A percentile compares a stretch with the other conserved stretches of the same genome.
Conservation (phyloP, 2,329 filamentous ascomycete species). For the Dothistroma septosporum region DNA sequence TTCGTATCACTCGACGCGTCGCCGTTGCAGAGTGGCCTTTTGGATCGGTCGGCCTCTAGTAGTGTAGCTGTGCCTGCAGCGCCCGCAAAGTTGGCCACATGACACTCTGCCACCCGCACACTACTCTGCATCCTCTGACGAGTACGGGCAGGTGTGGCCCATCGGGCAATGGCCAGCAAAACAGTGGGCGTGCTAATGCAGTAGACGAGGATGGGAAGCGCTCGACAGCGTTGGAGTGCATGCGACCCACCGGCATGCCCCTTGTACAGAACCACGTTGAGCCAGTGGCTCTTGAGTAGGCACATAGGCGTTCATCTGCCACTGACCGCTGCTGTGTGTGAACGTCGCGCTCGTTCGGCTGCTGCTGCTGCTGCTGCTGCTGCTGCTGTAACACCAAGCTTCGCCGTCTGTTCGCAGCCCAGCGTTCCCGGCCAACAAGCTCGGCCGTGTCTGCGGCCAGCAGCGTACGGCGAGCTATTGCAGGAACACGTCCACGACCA, state of each 20-base stretch:
- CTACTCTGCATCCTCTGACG: not conserved
- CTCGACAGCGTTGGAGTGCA: not conserved
- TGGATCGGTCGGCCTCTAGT: not conserved
- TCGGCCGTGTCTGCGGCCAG: not conserved
- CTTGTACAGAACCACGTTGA: not conserved
- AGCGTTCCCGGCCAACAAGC: not conserved
- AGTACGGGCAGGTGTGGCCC: not conserved
- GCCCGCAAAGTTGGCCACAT: not conserved
- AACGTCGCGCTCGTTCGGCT: not conserved
- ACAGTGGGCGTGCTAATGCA: not conserved
- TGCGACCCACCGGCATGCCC: not conserved
- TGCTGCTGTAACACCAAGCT: not conserved
- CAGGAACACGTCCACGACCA: not conserved
- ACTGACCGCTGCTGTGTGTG: not conserved
- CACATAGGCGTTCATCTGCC: not conserved
- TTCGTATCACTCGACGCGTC: not conserved
- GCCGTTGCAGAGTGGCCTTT: not conserved
- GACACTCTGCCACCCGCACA: not conserved
- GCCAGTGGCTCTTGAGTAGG: not conserved
- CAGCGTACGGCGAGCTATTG: too few species aligned
- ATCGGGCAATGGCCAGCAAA: not conserved
- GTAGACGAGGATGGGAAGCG: not conserved
- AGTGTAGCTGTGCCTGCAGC: not conserved
- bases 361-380: not conserved
- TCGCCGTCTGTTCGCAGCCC: too few species aligned